Evolutionary conservation across 257 asterid species (phyloP), one percentile per base, ranked within the genome.

Genomic region (Hygrophila difformis): DNA sequence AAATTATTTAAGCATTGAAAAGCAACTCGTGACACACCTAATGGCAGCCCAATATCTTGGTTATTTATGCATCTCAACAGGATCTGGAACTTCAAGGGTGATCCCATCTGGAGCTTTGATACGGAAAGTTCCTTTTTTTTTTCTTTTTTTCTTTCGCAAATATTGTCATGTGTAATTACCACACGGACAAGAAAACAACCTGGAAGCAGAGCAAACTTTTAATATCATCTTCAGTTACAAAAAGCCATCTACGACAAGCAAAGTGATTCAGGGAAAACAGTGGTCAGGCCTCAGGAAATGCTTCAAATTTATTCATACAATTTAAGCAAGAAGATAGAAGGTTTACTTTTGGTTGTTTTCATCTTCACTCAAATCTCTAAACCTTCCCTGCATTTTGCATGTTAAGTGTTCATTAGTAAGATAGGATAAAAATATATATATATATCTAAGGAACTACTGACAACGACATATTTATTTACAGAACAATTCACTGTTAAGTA

Each of bases 71-170:
- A 85, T 96, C 88, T 82, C 96, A 23, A 82, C 96, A 13, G 96
- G 98, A 58, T 82, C 93, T 19, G 92, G 96, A 55, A 85, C 98
- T 76, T 85, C 94, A 67, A 89, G 70, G 44, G 94, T 85, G 44
- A 93, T 85, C 16, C 94, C 98, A 65, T 77, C 96, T 13, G 96
- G 98, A 75, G 96, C 94, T 69, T 89, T 85, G 63, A 89, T 68
- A 35, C 18, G 57, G 39, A 16, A 52, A 31, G 53, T 38, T 8
- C 16, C 43, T n/a, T n/a, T n/a, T n/a, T n/a, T n/a, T n/a, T n/a
- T n/a, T n/a, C n/a, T n/a, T n/a, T n/a, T n/a, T n/a, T n/a, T n/a
- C n/a, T n/a, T n/a, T n/a, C n/a, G n/a, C n/a, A n/a, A n/a, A n/a
- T n/a, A n/a, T n/a, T n/a, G n/a, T n/a, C n/a, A n/a, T n/a, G 19